phyloP scores from a whole-genome alignment of 2,329 filamentous ascomycete species.

The Cordyceps farinosa region DNA sequence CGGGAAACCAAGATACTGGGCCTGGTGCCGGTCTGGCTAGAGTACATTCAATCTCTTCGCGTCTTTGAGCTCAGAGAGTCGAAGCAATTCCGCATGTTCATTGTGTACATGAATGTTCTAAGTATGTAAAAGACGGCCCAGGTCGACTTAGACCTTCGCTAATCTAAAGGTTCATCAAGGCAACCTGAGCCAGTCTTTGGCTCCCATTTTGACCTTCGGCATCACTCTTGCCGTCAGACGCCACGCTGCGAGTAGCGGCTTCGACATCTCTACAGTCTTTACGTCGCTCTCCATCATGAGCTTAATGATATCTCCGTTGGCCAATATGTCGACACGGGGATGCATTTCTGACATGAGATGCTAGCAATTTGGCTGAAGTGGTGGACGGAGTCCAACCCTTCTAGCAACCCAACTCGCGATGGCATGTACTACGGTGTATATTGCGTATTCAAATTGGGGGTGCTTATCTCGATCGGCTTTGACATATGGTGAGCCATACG shows the following conservation, averaged over 20 bases:
- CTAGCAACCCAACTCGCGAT: background rate
- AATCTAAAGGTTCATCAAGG: background rate
- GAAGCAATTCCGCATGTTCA: slow-evolving; percentile 22
- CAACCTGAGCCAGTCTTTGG: slow-evolving; percentile 18
- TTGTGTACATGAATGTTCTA: slow-evolving; percentile 20
- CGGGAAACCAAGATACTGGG: slow-evolving; percentile 33
- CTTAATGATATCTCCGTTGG: slow-evolving; percentile 23
- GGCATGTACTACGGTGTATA: slow-evolving; percentile 8
- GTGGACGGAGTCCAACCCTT: slow-evolving; percentile 23
- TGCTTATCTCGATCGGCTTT: background rate
- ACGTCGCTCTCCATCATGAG: slow-evolving; percentile 26
- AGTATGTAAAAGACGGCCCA: background rate
- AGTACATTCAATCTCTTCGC: slow-evolving; percentile 22
- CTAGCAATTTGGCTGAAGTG: slow-evolving; percentile 28
- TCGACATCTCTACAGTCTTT: slow-evolving; percentile 21
- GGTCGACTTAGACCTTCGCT: background rate
- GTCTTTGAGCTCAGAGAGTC: slow-evolving; percentile 23
- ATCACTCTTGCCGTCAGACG: slow-evolving; percentile 20
- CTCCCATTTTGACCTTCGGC: slow-evolving; percentile 24
- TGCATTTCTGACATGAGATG: background rate
- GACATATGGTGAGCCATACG: slow-evolving; percentile 6
- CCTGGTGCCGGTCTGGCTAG: slow-evolving; percentile 20
- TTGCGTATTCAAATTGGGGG: background rate
- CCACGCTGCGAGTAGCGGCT: background rate
- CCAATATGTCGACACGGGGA: background rate